Percentiles rank a stretch among this genome's conserved stretches.
Conservation (phyloP, 805 yeast genomes). For the Alloascoidea hylecoeti region DNA sequence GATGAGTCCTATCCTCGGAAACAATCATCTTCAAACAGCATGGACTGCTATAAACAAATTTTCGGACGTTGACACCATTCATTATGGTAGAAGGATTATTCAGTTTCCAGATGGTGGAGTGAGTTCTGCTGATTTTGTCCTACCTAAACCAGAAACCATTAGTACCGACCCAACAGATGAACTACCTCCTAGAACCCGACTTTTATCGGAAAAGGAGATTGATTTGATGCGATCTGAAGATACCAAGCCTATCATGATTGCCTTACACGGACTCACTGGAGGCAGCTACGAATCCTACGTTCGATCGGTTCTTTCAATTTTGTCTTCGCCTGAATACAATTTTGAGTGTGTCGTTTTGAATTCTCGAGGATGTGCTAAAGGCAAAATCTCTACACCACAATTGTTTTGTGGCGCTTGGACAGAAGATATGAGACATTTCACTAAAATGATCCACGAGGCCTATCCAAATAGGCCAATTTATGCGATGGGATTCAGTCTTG, state of each 20-base stretch:
- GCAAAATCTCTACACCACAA: conserved; percentile 52
- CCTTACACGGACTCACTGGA: conserved; percentile 71
- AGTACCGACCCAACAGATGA: conserved; percentile 16
- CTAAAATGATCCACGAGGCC: conserved; percentile 30
- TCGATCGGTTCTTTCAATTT: conserved; percentile 35
- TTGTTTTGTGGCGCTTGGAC: conserved; percentile 63
- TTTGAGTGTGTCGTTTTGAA: conserved; percentile 63
- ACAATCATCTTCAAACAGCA: conserved; percentile 70
- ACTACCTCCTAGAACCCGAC: conserved; percentile 33
- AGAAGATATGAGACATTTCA: conserved; percentile 46
- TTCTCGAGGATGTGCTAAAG: conserved; percentile 64
- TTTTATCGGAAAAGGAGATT: conserved; percentile 31
- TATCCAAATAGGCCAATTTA: conserved; percentile 56
- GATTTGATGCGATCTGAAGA: conserved; percentile 14
- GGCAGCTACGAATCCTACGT: conserved; percentile 76
- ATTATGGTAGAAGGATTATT: conserved; percentile 62
- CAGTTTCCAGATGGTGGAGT: conserved; percentile 52
- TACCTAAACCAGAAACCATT: conserved; percentile 20
- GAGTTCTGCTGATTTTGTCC: conserved; percentile 63
- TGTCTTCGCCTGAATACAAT: conserved; percentile 18
- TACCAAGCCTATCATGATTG: conserved; percentile 43
- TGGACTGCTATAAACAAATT: conserved; percentile 44
- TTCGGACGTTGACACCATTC: conserved; percentile 36
- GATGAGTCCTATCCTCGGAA: conserved; percentile 48
- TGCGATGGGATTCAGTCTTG: conserved; percentile 71